Evolutionary conservation across 306 rosid genomes (phyloP), one percentile per base, ranked within the genome.

Genomic region (Crotalaria pallida): DNA sequence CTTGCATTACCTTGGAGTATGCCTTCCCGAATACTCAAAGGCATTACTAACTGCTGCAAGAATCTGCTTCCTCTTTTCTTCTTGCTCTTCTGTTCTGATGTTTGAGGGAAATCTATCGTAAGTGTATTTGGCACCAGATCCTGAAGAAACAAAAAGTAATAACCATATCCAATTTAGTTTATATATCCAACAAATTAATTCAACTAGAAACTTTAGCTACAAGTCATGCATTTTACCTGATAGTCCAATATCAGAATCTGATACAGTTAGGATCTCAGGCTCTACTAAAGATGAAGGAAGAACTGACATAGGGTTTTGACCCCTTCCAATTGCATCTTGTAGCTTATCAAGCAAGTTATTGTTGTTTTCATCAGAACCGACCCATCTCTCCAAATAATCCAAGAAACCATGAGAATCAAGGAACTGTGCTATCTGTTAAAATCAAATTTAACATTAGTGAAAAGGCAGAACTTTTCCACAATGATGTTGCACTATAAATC

Each of bases 251-350:
- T 88, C 92, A 58, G 87, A 82, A 78, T 94, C 99, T 69, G 96
- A 85, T 72, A 94, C 86, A 43, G 99, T 91, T 77, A 89, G 83
- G 65, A 91, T 87, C 89, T 94, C 99, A 68, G 96, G 96, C 76
- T 91, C 99, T 34, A 36, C 71, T 23, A 41, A 66, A 81, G 88
- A 62, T 64, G 88, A 80, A 24, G 96, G 90, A 77, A 91, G 84
- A 84, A 91, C 77, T 70, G 97, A 95, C 74, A 88, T 58, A 69
- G 96, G 97, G 85, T 95, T 91, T 82, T 94, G 91, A 79, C 97
- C 96, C 88, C 97, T 89, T 79, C 97, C 96, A 40, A 94, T 77
- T 72, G 96, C 97, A 87, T 94, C 99, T 89, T 95, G 99, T 59
- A 95, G 80, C 88, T 89, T 91, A 74, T 95, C 99, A 57, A 95